phyloP scores from a whole-genome alignment of 768 basidiomycete genomes.

The Thelephora aurantiotincta region DNA sequence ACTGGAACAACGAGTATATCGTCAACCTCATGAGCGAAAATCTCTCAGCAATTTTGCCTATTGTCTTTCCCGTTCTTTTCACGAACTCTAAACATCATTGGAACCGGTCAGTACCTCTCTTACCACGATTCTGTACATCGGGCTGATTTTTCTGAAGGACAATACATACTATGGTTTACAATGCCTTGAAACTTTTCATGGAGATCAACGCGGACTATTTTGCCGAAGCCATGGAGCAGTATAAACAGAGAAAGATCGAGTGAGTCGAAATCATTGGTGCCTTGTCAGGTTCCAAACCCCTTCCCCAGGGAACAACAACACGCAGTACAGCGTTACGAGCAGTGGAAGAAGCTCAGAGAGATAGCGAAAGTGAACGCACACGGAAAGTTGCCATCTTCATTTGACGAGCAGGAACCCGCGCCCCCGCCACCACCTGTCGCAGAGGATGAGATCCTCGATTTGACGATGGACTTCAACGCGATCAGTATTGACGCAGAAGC shows the following conservation, averaged over 20 bases:
- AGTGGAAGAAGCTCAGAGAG: constrained; percentile 80
- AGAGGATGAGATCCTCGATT: constrained; percentile 76
- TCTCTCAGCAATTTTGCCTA: constrained; percentile 73
- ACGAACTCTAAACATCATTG: constrained; percentile 95
- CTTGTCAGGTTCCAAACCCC: neutral
- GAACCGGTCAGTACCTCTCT: constrained; percentile 65
- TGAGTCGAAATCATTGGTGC: constrained; percentile 26
- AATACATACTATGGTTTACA: constrained; percentile 98
- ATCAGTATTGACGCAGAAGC: constrained; percentile 61
- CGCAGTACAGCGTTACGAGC: constrained; percentile 71
- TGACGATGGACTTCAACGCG: constrained; percentile 81
- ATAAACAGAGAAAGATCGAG: constrained; percentile 79
- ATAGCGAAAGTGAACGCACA: constrained; percentile 58
- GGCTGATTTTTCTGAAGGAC: constrained; percentile 40
- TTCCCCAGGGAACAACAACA: constrained; percentile 69
- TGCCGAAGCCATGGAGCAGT: constrained; percentile 85
- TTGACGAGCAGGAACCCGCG: constrained; percentile 50
- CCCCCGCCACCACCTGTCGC: constrained; percentile 72
- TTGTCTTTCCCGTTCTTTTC: constrained; percentile 94
- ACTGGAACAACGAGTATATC: constrained; percentile 99
- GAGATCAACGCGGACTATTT: constrained; percentile 97
- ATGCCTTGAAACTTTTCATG: constrained; percentile 97
- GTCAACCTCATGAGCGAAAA: constrained; percentile 99
- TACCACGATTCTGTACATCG: constrained; percentile 1
- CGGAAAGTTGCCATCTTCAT: constrained; percentile 58